Base-by-base conservation (phyloP, 192 early-diverging fungal genomes). In the Pecoramyces ruminantium region DNA sequence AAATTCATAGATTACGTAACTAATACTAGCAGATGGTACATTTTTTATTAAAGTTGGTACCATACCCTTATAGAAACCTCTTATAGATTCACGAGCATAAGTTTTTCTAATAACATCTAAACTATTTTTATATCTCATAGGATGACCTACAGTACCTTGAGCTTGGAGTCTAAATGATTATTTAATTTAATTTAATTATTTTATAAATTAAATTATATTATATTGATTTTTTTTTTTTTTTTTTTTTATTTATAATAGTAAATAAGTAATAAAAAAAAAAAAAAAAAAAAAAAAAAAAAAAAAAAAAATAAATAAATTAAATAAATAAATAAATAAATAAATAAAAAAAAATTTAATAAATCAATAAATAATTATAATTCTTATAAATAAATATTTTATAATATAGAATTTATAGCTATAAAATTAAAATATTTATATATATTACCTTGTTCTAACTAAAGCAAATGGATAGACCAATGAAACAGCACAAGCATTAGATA, bases 111-210 rank as follows among this genome's bases (percentile, higher is more conserved):
- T 86, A 21, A 86, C 90, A 85, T 94, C 93, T 79, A 88, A 84
- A 21, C 87, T 88, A 16, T 86, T 87, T 25, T 87, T 89, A 83
- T 94, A 94, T 27, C 82, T 84, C 78, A 89, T 84, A 39, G 93
- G 93, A 82, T 94, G 93, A 28, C 88, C 89, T 15, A 92, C 88
- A 8, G 93, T 94, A 21, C 93, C 93, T 83, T 94, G 93, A 17
- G 93, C 92, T 87, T 94, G 93, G 80, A 94, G 82, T 84, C 93
- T 93, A n/a, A n/a, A n/a, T n/a, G n/a, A n/a, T n/a, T n/a, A n/a
- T n/a, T n/a, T n/a, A n/a, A n/a, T n/a, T n/a, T n/a, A n/a, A n/a
- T n/a, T n/a, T n/a, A n/a, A n/a, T n/a, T n/a, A n/a, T n/a, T n/a
- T n/a, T n/a, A n/a, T n/a, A n/a, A n/a, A n/a, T n/a, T n/a, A n/a